These are phyloP conservation scores for Plasmodium cynomolgi DNA, from an alignment of 169 alveolate species.

Conservation along the genomic window DNA sequence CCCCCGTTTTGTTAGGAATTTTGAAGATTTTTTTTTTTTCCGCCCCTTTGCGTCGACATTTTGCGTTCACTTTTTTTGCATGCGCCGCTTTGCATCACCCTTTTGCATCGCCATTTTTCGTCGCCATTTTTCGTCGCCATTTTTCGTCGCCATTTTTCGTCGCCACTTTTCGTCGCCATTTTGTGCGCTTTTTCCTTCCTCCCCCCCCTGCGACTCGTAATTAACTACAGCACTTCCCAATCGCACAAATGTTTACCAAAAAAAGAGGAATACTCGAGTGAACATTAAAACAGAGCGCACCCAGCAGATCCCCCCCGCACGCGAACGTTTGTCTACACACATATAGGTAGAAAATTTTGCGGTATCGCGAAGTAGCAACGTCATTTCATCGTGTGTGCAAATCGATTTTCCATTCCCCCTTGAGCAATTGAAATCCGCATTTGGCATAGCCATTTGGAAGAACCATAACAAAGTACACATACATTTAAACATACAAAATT, in stretches of 20 bases:
- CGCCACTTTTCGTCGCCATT: background rate
- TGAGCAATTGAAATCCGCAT: background rate
- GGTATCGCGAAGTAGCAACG: background rate
- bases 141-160: background rate
- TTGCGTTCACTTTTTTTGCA: background rate
- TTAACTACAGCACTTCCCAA: slow-evolving; percentile 16
- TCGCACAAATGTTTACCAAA: slow-evolving; percentile 10
- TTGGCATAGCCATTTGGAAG: background rate
- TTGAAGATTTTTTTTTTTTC: slow-evolving; percentile 27
- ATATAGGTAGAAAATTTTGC: background rate
- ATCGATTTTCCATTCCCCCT: background rate
- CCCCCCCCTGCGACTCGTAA: background rate
- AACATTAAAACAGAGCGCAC: background rate
- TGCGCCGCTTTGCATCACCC: background rate
- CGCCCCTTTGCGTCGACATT: background rate
- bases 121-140: background rate
- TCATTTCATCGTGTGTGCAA: background rate
- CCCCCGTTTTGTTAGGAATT: slow-evolving; percentile 42
- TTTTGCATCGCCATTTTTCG: background rate
- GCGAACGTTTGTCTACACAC: background rate
- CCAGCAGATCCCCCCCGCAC: background rate
- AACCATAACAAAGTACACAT: background rate
- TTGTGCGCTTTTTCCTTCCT: background rate
- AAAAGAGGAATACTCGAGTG: background rate
- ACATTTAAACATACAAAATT: background rate